Conservation (phyloP, 1,139 yeast genomes). For the Lodderomyces parapsilosis region DNA sequence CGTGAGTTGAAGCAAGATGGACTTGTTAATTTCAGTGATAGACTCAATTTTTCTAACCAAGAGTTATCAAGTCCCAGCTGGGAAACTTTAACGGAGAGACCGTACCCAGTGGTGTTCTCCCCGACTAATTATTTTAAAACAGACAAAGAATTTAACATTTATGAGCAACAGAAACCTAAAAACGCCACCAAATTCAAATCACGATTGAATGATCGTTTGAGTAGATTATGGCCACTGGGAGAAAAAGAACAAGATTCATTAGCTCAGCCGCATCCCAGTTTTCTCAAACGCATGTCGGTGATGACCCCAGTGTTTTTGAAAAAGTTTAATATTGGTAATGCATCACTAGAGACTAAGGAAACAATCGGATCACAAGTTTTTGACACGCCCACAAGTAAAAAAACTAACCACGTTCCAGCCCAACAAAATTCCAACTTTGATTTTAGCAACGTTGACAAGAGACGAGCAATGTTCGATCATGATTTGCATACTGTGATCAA, state of each 20-base stretch:
- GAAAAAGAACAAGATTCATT: neutral
- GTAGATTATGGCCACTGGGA: slow-evolving; percentile 4
- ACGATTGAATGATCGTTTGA: slow-evolving; percentile 5
- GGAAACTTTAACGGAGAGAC: slow-evolving; percentile 11
- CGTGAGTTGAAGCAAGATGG: neutral
- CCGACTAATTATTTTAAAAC: slow-evolving; percentile 11
- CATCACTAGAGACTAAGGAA: slow-evolving; percentile 3
- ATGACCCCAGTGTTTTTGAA: slow-evolving; percentile 37
- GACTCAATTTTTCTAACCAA: neutral
- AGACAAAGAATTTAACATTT: slow-evolving; percentile 4
- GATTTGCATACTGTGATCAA: slow-evolving; percentile 23
- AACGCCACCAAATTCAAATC: neutral
- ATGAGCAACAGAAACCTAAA: slow-evolving; percentile 4
- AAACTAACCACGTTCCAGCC: neutral
- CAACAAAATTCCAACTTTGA: neutral
- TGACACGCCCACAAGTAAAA: neutral
- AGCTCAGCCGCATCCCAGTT: slow-evolving; percentile 1
- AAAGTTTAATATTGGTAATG: slow-evolving; percentile 29
- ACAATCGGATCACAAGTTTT: slow-evolving; percentile 9
- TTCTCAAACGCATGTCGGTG: slow-evolving; percentile 12
- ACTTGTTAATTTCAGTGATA: neutral
- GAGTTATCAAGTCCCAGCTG: slow-evolving; percentile 4
- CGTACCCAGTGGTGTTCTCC: slow-evolving; percentile 13
- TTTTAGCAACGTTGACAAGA: neutral
- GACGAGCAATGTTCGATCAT: slow-evolving; percentile 4